These are phyloP conservation scores for Phtheirospermum japonicum DNA, from an alignment of 257 asterid species.

Conservation along the genomic window DNA sequence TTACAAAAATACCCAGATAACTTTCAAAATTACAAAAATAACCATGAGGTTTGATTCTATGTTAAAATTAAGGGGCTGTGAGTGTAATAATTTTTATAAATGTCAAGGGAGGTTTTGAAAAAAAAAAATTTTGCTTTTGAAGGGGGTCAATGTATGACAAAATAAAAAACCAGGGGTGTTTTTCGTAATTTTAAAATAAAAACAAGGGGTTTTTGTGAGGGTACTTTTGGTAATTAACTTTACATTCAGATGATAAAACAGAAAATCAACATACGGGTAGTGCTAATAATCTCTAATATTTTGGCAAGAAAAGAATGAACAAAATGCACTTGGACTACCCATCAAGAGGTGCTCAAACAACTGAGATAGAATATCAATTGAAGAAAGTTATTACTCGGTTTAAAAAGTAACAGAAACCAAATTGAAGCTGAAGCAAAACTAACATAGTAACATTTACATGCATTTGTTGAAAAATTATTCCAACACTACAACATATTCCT, in stretches of 20 bases:
- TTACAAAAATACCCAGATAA: too few species aligned
- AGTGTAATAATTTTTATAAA: too few species aligned
- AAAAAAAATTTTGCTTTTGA: too few species aligned
- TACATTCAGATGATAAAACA: neutral
- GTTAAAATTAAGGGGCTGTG: too few species aligned
- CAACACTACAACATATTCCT: neutral
- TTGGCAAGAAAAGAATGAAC: slow-evolving; percentile 3
- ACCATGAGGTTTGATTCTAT: too few species aligned
- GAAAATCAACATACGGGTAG: neutral
- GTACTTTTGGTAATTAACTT: neutral
- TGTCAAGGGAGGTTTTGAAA: too few species aligned
- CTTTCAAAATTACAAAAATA: too few species aligned
- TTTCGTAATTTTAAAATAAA: too few species aligned
- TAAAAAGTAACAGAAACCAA: neutral
- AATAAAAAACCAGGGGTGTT: too few species aligned
- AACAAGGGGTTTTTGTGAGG: neutral
- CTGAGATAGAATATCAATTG: neutral
- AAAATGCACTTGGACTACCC: neutral
- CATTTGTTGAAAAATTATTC: neutral
- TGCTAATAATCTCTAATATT: neutral
- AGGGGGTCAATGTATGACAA: too few species aligned
- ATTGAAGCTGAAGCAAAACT: neutral
- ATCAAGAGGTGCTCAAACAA: neutral
- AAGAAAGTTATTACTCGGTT: neutral
- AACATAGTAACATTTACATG: neutral